Evolutionary conservation across 2,329 filamentous ascomycete species (phyloP), one percentile per base, ranked within the genome.

Genomic region (Trichoderma semiorbis): DNA sequence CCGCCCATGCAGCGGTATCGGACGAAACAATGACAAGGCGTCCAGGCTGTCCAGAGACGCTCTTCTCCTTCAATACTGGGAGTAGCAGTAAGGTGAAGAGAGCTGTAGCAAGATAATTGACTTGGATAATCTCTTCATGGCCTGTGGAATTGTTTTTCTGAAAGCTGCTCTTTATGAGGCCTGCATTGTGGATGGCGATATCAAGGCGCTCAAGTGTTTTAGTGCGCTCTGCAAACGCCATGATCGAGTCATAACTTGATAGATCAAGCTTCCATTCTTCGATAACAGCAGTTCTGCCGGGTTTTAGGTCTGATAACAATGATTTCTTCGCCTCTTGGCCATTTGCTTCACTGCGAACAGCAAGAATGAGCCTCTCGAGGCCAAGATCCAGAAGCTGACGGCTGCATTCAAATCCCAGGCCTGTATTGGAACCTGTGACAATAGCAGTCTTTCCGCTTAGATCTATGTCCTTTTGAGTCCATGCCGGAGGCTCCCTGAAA

Each of bases 171-270:
- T 69, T 69, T 5, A 61, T 10, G 2, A 69, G 55, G 16, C 65
- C 65, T 14, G 55, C 65, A 14, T 69, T 69, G 18, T 60, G 53
- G 12, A 69, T 47, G 26, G n/a, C 36, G 1, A 69, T 69, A 12
- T 69, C 65, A 10, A 69, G 65, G 6, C 65, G 55, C 12, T 60
- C 26, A 5, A 69, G 36, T 3, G 65, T 14, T 14, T 69, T 69
- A n/a, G 55, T 1, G 18, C 55, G 53, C 7, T 69, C 65, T 12
- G 36, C 55, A 34, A 69, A 69, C 12, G 53, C 34, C 3, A 14
- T n/a, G 53, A 69, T 69, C 3, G 65, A 69, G 14, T 69, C 65
- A 69, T 69, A 61, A n/a, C 36, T 47, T 0, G 65, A 69, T 24
- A 69, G 21, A 60, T 69, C 65, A 12, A 69, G 65, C 10, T 24